These are phyloP conservation scores for Verticillium dahliae DNA, from an alignment of 2,329 filamentous ascomycete genomes.

Conservation along the genomic window DNA sequence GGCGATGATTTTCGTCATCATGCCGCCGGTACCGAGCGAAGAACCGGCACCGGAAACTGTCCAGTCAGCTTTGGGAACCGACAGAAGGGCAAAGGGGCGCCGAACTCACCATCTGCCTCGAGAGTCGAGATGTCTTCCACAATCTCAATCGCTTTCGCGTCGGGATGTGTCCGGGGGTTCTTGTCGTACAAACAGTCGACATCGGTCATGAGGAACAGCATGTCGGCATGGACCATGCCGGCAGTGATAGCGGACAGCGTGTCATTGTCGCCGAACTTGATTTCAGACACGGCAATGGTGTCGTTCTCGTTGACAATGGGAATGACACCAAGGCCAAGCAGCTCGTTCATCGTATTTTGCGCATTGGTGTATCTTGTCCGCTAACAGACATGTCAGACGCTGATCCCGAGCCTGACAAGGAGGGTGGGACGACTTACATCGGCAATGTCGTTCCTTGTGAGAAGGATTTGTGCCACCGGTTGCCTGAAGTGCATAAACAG, in stretches of 20 bases:
- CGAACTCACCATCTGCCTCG: constrained; percentile 63
- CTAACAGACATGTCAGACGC: constrained; percentile 30
- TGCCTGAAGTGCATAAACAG: constrained; percentile 83
- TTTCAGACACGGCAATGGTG: constrained; percentile 92
- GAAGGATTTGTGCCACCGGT: constrained; percentile 87
- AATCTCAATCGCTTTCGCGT: constrained; percentile 85
- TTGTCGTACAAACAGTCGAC: constrained; percentile 97
- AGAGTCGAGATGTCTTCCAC: constrained; percentile 82
- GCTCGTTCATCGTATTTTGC: constrained; percentile 86
- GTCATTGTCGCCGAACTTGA: constrained; percentile 99
- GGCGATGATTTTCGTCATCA: constrained; percentile 96
- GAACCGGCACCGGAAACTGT: constrained; percentile 83
- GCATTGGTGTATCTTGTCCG: constrained; percentile 93
- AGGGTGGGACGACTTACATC: constrained; percentile 52
- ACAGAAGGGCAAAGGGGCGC: neutral
- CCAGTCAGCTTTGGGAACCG: neutral
- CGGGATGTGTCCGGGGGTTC: constrained; percentile 78
- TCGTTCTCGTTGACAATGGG: constrained; percentile 99
- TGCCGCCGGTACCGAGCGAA: constrained; percentile 84
- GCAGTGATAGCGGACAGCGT: constrained; percentile 94
- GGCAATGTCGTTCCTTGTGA: constrained; percentile 93
- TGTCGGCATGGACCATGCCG: constrained; percentile 94
- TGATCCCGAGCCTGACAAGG: neutral
- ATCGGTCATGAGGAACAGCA: constrained; percentile 97
- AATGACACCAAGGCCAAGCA: constrained; percentile 91